Percentiles rank a stretch among this genome's conserved stretches.
Conservation (phyloP, 2,329 filamentous ascomycete genomes). For the Delphinella strobiligena region DNA sequence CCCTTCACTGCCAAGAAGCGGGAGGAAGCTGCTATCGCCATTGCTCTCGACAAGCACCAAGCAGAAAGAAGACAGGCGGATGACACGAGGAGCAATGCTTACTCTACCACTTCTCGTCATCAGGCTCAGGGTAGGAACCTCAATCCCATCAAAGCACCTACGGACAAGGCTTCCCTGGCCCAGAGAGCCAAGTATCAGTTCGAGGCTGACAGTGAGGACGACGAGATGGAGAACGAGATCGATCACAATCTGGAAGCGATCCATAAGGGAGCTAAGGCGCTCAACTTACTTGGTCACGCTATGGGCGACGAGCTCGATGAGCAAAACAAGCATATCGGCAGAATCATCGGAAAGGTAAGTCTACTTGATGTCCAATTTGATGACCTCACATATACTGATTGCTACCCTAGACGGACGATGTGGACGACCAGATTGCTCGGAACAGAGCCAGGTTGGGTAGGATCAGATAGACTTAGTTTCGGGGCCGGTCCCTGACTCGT, state of each 20-base stretch:
- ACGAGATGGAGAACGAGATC: constrained; percentile 44
- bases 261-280: constrained; percentile 49
- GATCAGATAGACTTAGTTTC: constrained; percentile 31
- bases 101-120: constrained; percentile 41
- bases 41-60: constrained; percentile 54
- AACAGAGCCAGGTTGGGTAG: constrained; percentile 61
- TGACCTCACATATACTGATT: neutral
- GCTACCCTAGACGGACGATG: constrained; percentile 52
- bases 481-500: neutral
- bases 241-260: constrained; percentile 47
- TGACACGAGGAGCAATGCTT: constrained; percentile 43
- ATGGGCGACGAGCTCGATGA: constrained; percentile 64
- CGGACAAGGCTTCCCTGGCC: constrained; percentile 41
- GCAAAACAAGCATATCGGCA: constrained; percentile 67
- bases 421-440: constrained; percentile 70
- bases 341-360: constrained; percentile 65
- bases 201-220: constrained; percentile 60
- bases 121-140: constrained; percentile 51
- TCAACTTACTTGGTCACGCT: constrained; percentile 62
- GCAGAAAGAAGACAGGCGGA: constrained; percentile 45
- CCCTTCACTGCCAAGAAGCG: constrained; percentile 57
- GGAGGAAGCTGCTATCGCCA: constrained; percentile 47
- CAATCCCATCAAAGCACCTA: constrained; percentile 32
- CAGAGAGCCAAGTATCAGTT: constrained; percentile 66
- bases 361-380: neutral